Evolutionary conservation across 768 basidiomycete species (phyloP), one percentile per base, ranked within the genome.

Genomic region (Xerocomellus intermedius): DNA sequence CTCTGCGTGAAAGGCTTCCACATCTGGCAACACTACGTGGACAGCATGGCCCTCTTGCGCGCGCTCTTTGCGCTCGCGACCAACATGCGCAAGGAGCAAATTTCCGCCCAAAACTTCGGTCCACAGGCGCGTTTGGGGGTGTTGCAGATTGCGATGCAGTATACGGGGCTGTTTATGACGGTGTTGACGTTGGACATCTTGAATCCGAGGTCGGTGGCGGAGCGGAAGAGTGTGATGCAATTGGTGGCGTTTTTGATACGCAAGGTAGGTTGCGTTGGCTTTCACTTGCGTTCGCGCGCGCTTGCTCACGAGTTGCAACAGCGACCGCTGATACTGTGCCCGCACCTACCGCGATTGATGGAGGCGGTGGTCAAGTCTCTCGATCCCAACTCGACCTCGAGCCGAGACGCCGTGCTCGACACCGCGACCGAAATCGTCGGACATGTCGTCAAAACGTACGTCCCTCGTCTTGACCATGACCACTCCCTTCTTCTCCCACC

Each of bases 361-460:
- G 97, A 98, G 67, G 94, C 95, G 1, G 94, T 98, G 1, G 94
- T 98, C 17, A 95, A 94, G 68, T 97, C 94, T 0, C 77, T 99
- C 52, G 96, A 99, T 72, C 97, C 97, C 16, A 95, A 91, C 67
- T 85, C 78, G 41, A 91, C 77, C 0, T 70, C 81, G 5, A 82
- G 82, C 65, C 82, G 87, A 44, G 94, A 98, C 24, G 90, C 92
- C 1, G 88, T 98, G 2, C 73, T 92, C 22, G 91, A 95, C 56
- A 84, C 93, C 0, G 96, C 94, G 0, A 98, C 96, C 0, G 93
- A 97, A 62, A 97, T 98, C 30, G 77, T 99, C 24, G 90, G 91
- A 28, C 88, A 94, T 64, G 87, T 98, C n/a, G 97, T 98, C 12
- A 86, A 87, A 64, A 93, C 89, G 91, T 98, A 61, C 62, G 85